These are phyloP conservation scores for Yamadazyma spencermartinsiae DNA, from an alignment of 1,139 yeast genomes.

Conservation along the genomic window DNA sequence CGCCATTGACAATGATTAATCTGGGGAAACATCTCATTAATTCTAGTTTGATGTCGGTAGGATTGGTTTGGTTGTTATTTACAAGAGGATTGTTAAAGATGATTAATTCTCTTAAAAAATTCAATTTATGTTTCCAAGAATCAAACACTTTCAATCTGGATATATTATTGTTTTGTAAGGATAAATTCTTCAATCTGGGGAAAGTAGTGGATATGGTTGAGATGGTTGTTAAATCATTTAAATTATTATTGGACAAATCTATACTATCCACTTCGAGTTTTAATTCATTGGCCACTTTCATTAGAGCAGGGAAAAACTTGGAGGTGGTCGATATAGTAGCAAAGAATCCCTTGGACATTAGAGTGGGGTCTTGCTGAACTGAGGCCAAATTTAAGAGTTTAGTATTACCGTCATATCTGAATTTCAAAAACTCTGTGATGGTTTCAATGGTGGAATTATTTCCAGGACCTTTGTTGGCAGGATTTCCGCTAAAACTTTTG, in stretches of 20 bases:
- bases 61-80: constrained; percentile 24
- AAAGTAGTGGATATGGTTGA: constrained; percentile 70
- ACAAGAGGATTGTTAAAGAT: constrained; percentile 77
- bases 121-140: constrained; percentile 76
- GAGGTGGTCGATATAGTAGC: constrained; percentile 58
- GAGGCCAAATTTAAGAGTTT: constrained; percentile 72
- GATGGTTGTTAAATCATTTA: constrained; percentile 62
- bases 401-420: constrained; percentile 64
- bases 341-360: constrained; percentile 66
- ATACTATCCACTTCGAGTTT: constrained; percentile 66
- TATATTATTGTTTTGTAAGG: constrained; percentile 75
- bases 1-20: constrained; percentile 76
- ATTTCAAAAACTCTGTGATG: constrained; percentile 58
- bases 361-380: constrained; percentile 64
- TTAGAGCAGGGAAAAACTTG: constrained; percentile 87
- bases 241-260: constrained; percentile 69
- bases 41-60: constrained; percentile 54
- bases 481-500: constrained; percentile 17
- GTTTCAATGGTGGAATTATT: constrained; percentile 53
- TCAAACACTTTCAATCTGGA: constrained; percentile 61
- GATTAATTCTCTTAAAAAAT: constrained; percentile 70
- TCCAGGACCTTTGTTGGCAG: constrained; percentile 12
- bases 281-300: constrained; percentile 72
- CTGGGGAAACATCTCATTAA: constrained; percentile 75
- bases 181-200: constrained; percentile 75